These are phyloP conservation scores for Cystobasidium slooffiae DNA, from an alignment of 1,284 basidiomycete genomes.

Conservation along the genomic window DNA sequence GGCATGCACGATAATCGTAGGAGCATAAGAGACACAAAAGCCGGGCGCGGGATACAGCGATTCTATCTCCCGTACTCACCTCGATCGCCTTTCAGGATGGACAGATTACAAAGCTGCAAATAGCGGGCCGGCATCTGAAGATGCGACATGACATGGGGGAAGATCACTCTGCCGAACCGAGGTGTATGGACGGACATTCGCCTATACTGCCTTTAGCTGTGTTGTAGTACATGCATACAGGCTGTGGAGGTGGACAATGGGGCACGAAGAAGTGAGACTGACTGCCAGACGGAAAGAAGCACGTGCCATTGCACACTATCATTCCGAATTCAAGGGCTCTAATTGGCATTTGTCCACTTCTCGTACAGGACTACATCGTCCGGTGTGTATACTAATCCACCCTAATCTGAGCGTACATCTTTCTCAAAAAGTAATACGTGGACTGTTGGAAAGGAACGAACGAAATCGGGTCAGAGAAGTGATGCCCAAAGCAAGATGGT, in stretches of 20 bases:
- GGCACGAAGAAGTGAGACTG: no score
- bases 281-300: no score
- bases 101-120: slow-evolving; percentile 2
- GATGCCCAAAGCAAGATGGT: background rate
- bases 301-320: no score
- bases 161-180: no score
- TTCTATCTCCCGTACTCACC: slow-evolving; percentile 3
- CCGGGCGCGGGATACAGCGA: background rate
- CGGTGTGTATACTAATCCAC: slow-evolving; percentile 56
- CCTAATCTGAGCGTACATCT: slow-evolving; percentile 65
- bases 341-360: background rate
- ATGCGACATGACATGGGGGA: no score
- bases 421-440: slow-evolving; percentile 81
- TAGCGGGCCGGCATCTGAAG: background rate
- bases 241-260: no score
- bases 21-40: background rate
- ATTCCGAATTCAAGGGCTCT: background rate
- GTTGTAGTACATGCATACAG: no score
- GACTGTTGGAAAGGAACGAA: slow-evolving; percentile 76
- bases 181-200: no score
- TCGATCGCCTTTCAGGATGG: background rate
- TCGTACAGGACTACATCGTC: background rate
- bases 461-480: background rate
- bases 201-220: background rate
- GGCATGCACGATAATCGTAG: no score